Evolutionary conservation across 768 basidiomycete genomes (phyloP), one percentile per base, ranked within the genome.

Genomic region (Hydnum rufescens): DNA sequence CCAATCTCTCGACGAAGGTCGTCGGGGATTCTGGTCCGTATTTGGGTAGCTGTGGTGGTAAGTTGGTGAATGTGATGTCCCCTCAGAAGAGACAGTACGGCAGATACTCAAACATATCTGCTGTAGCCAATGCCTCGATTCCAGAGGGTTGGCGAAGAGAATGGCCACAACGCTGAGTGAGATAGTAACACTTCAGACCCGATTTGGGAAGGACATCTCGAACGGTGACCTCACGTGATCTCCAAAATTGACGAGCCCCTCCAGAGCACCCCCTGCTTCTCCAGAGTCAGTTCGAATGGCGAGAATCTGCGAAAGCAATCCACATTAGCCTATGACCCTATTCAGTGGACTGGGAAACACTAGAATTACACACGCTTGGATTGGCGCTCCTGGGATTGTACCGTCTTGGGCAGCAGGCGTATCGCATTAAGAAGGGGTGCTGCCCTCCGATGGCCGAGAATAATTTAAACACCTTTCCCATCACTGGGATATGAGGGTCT

Each of bases 61-160:
- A n/a, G n/a, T n/a, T n/a, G n/a, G n/a, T n/a, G n/a, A n/a, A n/a
- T n/a, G n/a, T n/a, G n/a, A n/a, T n/a, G n/a, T n/a, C n/a, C n/a
- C n/a, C n/a, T n/a, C n/a, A n/a, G n/a, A n/a, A n/a, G n/a, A n/a
- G n/a, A n/a, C n/a, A n/a, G n/a, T n/a, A n/a, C n/a, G n/a, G n/a
- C n/a, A n/a, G n/a, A n/a, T n/a, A n/a, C n/a, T n/a, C n/a, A n/a
- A n/a, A n/a, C n/a, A 51, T 52, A 68, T 53, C 63, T 59, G 1
- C 75, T 73, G 0, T 70, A 74, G 49, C 75, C 57, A 19, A 76
- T 53, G 2, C 74, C 74, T 30, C 72, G 64, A 18, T 74, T 74
- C n/a, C n/a, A n/a, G n/a, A n/a, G n/a, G 26, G 77, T 64, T 1
- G 75, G 76, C 1, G 70, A 68, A 53, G 74, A 77, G n/a, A n/a